Base-by-base conservation (phyloP, 208 protist species). In the Acanthamoeba royreba region DNA sequence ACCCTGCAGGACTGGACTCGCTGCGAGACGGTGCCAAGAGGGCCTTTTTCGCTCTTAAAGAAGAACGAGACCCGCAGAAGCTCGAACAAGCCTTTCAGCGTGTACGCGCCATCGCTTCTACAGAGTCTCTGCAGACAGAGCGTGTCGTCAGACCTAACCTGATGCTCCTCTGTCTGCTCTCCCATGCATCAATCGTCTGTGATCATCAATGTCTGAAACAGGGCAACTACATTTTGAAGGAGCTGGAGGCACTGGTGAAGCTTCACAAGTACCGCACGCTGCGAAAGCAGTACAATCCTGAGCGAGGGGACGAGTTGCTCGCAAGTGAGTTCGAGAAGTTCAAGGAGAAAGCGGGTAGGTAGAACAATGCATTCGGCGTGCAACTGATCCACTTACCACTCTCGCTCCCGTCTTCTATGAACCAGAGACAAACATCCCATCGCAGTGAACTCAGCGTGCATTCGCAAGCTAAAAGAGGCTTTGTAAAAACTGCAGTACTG, bases 251-350 rank as follows among this genome's bases (percentile, higher is more conserved):
- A 7, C 40, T 92, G n/a, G 61, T 81, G 35, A 92, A 92, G 61
- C 58, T 92, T 13, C 87, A 92, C 87, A 92, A 92, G 63, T 92
- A 92, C n/a, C 53, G 87, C 53, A 92, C 87, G 7, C 58, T 92
- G 61, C 55, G 63, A 35, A 74, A 40, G 35, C 42, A 47, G 63
- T 92, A 92, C 87, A 92, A 40, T 46, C 87, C 55, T 3, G 61
- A 92, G 0, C 61, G 43, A 19, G 87, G 58, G 47, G 61, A 92
- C 45, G 87, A 92, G 58, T 11, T 49, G 35, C 28, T 92, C 9
- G 61, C 40, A 2, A 8, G 28, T 4, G 47, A 72, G 35, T 90
- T 90, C 31, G 52, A 90, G 55, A 90, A 69, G 49, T 69, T 72
- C 83, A 90, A 90, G n/a, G 49, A 53, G 42, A 85, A 85, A 85